Evolutionary conservation across 768 basidiomycete species (phyloP).

Genomic region (Hysterangium stoloniferum): DNA sequence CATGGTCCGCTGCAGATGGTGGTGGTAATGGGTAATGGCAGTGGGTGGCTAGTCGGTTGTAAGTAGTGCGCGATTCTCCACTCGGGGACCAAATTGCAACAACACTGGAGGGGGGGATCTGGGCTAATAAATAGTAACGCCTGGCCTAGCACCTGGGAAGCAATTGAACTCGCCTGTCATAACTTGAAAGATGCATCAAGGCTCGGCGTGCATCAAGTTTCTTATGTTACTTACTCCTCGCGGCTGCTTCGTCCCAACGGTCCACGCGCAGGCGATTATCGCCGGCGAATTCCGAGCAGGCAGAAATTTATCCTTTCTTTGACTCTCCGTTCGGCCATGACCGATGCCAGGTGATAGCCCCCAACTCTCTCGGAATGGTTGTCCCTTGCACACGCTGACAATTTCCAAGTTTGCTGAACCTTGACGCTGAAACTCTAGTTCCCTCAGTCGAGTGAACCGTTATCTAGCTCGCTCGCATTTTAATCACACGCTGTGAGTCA

Average conservation of each 20-base stretch:
- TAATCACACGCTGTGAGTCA: too few species aligned
- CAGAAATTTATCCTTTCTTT: background rate
- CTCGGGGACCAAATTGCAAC: background rate
- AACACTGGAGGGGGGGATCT: background rate
- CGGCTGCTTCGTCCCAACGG: background rate
- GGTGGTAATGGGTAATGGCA: background rate
- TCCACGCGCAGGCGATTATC: background rate
- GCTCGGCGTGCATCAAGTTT: background rate
- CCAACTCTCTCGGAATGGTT: too few species aligned
- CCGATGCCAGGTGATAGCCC: background rate
- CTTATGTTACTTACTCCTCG: background rate
- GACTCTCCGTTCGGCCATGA: slow-evolving; percentile 8
- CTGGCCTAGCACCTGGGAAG: background rate
- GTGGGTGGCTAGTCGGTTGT: background rate
- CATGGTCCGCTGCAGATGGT: background rate
- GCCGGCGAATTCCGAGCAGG: background rate
- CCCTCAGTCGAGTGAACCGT: too few species aligned
- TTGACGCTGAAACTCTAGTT: too few species aligned
- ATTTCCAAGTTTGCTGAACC: too few species aligned
- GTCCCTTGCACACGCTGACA: too few species aligned
- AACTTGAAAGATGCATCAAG: background rate
- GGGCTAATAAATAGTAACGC: background rate
- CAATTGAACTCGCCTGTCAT: background rate
- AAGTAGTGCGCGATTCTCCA: background rate
- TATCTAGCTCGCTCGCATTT: too few species aligned